A percentile compares a stretch with the other conserved stretches of the same genome.
Conservation (phyloP, 2,329 filamentous ascomycete species). For the Aspergillus puulaauensis region DNA sequence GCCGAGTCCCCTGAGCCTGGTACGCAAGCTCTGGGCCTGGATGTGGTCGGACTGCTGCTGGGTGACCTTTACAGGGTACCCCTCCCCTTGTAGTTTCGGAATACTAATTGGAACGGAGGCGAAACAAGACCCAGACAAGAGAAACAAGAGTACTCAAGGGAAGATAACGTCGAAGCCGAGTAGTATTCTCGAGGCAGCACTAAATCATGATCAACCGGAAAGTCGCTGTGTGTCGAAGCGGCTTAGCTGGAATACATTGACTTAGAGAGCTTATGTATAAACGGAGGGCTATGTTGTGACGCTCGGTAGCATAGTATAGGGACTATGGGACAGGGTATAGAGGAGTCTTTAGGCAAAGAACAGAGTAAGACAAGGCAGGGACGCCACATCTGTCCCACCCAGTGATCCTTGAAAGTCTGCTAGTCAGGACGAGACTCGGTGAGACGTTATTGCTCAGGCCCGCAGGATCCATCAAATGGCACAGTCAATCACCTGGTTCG, state of each 20-base stretch:
- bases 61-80: neutral
- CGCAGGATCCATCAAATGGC: too few relatives aligned
- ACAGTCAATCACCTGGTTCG: too few relatives aligned
- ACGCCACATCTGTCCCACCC: neutral
- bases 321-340: too few relatives aligned
- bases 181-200: too few relatives aligned
- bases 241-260: too few relatives aligned
- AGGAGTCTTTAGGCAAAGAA: neutral
- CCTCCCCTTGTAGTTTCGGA: neutral
- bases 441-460: neutral
- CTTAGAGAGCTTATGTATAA: too few relatives aligned
- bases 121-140: neutral
- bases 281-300: too few relatives aligned
- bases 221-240: too few relatives aligned
- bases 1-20: slow-evolving; percentile 23
- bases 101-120: neutral
- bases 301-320: too few relatives aligned
- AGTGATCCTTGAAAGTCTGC: neutral
- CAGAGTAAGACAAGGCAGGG: neutral
- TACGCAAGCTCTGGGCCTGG: neutral
- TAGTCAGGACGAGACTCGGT: neutral
- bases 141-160: neutral
- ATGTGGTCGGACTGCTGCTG: neutral
- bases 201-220: too few relatives aligned
- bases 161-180: too few relatives aligned